phyloP scores from a whole-genome alignment of 352 stramenopile genomes.

The Pythium monospermum region DNA sequence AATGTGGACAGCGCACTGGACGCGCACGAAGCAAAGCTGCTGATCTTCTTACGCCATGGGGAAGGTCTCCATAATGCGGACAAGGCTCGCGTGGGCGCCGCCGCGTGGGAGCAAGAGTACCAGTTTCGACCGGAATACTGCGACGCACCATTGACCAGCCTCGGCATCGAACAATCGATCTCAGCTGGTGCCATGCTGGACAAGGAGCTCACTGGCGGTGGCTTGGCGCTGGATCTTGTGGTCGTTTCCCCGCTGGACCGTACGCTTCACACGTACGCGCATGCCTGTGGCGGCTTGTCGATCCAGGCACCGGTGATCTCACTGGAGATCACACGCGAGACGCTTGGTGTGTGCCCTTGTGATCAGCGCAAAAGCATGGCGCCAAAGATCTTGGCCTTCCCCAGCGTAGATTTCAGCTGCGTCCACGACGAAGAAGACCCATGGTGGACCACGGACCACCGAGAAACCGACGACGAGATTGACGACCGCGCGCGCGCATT shows the following conservation, averaged over 20 bases:
- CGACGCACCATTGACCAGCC: slow-evolving; percentile 47
- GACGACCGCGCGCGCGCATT: slow-evolving; percentile 41
- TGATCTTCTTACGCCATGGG: slow-evolving; percentile 62
- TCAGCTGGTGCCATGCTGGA: slow-evolving; percentile 32
- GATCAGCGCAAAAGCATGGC: slow-evolving; percentile 44
- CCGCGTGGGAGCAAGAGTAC: slow-evolving; percentile 45
- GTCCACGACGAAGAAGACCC: slow-evolving; percentile 43
- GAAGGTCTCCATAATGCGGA: slow-evolving; percentile 67
- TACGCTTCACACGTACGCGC: slow-evolving; percentile 55
- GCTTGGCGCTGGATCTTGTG: slow-evolving; percentile 45
- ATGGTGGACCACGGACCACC: slow-evolving; percentile 50
- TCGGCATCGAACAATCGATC: slow-evolving; percentile 34
- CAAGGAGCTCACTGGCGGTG: slow-evolving; percentile 35
- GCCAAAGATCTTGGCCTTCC: slow-evolving; percentile 35
- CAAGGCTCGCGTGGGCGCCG: slow-evolving; percentile 43
- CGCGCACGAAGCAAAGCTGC: slow-evolving; percentile 28
- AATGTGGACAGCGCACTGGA: slow-evolving; percentile 36
- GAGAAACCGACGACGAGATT: slow-evolving; percentile 61
- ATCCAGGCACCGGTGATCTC: slow-evolving; percentile 37
- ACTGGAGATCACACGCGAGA: slow-evolving; percentile 57
- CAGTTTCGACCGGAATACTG: slow-evolving; percentile 48
- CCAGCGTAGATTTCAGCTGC: slow-evolving; percentile 43
- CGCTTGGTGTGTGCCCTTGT: slow-evolving; percentile 58
- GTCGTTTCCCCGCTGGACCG: slow-evolving; percentile 66
- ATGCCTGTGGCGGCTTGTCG: slow-evolving; percentile 26